Conservation (phyloP, 257 asterid species). For the Penstemon barbatus region DNA sequence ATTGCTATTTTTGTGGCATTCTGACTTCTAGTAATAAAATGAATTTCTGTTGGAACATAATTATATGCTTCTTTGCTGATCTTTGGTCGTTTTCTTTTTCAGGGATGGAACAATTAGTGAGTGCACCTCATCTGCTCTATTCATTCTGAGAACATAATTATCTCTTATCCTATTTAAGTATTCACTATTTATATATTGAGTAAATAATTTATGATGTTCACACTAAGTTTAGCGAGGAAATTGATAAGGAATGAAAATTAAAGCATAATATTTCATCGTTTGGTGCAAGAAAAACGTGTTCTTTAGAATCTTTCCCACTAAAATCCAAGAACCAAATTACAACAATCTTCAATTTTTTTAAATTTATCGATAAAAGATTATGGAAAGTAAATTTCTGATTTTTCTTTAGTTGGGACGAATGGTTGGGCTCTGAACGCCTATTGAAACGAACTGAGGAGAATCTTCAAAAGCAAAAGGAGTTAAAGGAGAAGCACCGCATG, state of each 20-base stretch:
- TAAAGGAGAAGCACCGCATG: conserved; percentile 36
- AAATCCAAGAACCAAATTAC: background rate
- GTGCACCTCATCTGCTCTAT: conserved; percentile 32
- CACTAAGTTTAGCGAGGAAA: background rate
- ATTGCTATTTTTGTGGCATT: conserved; percentile 19
- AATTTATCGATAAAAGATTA: conserved; percentile 7
- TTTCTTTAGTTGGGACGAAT: conserved; percentile 76
- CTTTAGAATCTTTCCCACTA: too few relatives aligned
- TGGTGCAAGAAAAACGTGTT: too few relatives aligned
- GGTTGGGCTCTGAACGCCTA: conserved; percentile 56
- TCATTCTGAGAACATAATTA: conserved; percentile 19
- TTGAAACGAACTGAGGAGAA: conserved; percentile 67
- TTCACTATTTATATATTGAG: conserved; percentile 3
- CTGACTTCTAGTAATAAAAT: background rate
- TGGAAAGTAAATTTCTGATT: conserved; percentile 6
- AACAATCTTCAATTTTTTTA: conserved; percentile 12
- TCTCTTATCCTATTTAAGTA: conserved; percentile 7
- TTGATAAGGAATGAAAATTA: background rate
- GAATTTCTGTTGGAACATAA: conserved; percentile 8
- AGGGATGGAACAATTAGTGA: conserved; percentile 90
- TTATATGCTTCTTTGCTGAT: conserved; percentile 8
- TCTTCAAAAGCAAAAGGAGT: conserved; percentile 48
- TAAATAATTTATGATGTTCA: background rate
- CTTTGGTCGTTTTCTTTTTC: conserved; percentile 31
- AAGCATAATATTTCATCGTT: background rate